Evolutionary conservation across 257 asterid genomes (phyloP).

Genomic region (Solanum piurae): DNA sequence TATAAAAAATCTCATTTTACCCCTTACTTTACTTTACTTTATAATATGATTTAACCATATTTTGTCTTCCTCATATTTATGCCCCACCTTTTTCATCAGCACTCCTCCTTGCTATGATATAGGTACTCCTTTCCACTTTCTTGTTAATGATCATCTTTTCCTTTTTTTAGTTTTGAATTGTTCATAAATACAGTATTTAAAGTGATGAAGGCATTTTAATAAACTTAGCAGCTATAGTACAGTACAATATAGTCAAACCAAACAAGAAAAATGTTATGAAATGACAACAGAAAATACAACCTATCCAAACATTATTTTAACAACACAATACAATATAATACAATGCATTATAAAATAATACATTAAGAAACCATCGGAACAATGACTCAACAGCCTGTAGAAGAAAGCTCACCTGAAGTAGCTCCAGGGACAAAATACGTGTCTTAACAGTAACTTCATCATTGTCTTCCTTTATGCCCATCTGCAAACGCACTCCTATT

Average conservation of each 20-base stretch:
- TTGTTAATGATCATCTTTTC: not conserved
- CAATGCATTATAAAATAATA: not conserved
- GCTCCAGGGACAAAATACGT: slow-evolving; percentile 93
- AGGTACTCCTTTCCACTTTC: not conserved
- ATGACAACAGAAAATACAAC: not conserved
- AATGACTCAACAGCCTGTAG: not conserved
- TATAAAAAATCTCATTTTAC: not conserved
- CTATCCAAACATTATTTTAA: not conserved
- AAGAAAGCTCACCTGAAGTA: slow-evolving; percentile 62
- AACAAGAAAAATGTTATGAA: not conserved
- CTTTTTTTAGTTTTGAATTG: not conserved
- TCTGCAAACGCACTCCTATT: slow-evolving; percentile 35
- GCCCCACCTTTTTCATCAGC: not conserved
- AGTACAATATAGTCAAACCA: not conserved
- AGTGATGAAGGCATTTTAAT: not conserved
- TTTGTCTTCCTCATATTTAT: not conserved
- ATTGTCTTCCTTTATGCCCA: slow-evolving; percentile 96
- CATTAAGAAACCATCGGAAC: not conserved
- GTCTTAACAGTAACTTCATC: slow-evolving; percentile 86
- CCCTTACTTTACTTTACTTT: not conserved
- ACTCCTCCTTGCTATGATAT: not conserved
- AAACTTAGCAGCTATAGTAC: not conserved
- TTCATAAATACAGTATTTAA: not conserved
- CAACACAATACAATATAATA: not conserved
- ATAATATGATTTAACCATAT: not conserved